Percentiles rank a stretch among this genome's conserved stretches.
phyloP scores from a whole-genome alignment of 768 basidiomycete genomes.

The Fistulinella prunicolor region DNA sequence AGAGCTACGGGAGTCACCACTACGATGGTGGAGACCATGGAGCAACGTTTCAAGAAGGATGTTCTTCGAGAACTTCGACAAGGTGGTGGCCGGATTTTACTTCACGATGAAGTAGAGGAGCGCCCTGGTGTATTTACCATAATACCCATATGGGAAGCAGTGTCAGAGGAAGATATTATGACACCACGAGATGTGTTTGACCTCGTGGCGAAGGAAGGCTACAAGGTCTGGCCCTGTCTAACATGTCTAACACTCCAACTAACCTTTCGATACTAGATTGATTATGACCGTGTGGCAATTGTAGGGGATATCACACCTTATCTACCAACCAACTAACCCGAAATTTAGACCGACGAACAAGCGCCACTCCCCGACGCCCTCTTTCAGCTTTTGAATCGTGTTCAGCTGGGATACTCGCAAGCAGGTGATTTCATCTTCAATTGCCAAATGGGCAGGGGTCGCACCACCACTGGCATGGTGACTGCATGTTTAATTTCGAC shows the following conservation, averaged over 20 bases:
- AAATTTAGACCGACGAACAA: slow-evolving; percentile 89
- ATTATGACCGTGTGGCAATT: slow-evolving; percentile 88
- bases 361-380: slow-evolving; percentile 90
- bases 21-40: slow-evolving; percentile 88
- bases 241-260: not conserved
- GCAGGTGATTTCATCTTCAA: slow-evolving; percentile 89
- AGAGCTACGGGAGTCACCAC: slow-evolving; percentile 95
- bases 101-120: slow-evolving; percentile 96
- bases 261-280: slow-evolving; percentile 48
- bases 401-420: slow-evolving; percentile 53
- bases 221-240: slow-evolving; percentile 40
- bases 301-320: slow-evolving; percentile 41
- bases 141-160: slow-evolving; percentile 92
- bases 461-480: slow-evolving; percentile 97
- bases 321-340: slow-evolving; percentile 3
- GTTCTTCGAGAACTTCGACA: slow-evolving; percentile 76
- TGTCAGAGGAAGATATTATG: slow-evolving; percentile 77
- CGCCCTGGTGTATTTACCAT: slow-evolving; percentile 86
- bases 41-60: slow-evolving; percentile 81
- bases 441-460: slow-evolving; percentile 92
- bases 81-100: slow-evolving; percentile 71
- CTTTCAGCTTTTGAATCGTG: slow-evolving; percentile 70
- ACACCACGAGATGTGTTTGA: slow-evolving; percentile 83
- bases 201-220: slow-evolving; percentile 72
- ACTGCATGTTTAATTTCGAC: slow-evolving; percentile 84